Percentiles rank a stretch among this genome's conserved stretches.
These are phyloP conservation scores for Microbotryum lychnidis-dioicae DNA, from an alignment of 1,284 basidiomycete species.

Conservation along the genomic window DNA sequence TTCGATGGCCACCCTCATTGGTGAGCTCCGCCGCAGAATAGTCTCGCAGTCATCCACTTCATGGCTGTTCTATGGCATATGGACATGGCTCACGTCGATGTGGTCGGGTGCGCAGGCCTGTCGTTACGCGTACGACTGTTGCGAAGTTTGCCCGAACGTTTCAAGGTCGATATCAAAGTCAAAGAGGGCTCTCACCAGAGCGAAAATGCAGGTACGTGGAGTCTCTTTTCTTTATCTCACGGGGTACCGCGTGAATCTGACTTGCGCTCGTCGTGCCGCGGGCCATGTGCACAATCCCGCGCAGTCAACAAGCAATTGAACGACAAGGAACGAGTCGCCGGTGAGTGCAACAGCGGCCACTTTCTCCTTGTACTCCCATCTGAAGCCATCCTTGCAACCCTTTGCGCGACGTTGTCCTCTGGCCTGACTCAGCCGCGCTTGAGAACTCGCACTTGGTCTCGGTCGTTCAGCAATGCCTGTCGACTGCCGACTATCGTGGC, in stretches of 20 bases:
- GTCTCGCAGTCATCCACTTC: background rate
- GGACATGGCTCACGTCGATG: background rate
- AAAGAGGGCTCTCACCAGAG: conserved; percentile 93
- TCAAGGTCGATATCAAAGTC: conserved; percentile 89
- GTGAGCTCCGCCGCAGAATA: conserved; percentile 46
- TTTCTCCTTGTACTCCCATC: background rate
- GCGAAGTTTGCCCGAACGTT: conserved; percentile 79
- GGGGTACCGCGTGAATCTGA: background rate
- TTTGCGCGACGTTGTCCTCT: background rate
- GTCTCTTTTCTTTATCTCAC: background rate
- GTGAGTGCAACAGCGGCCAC: background rate
- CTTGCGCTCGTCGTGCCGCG: background rate
- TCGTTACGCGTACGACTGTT: conserved; percentile 86
- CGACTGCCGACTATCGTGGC: conserved; percentile 47
- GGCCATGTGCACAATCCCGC: background rate
- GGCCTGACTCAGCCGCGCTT: conserved; percentile 58
- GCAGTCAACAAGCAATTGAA: conserved; percentile 97
- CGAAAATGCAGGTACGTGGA: conserved; percentile 62
- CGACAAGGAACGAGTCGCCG: conserved; percentile 93
- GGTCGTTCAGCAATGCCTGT: conserved; percentile 80
- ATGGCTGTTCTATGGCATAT: background rate
- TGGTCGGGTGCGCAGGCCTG: conserved; percentile 52
- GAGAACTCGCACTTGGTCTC: conserved; percentile 82
- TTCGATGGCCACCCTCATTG: conserved; percentile 94
- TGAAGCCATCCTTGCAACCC: background rate